These are phyloP conservation scores for Taiwanofungus camphoratus DNA, from an alignment of 1,284 basidiomycete species.

Conservation along the genomic window DNA sequence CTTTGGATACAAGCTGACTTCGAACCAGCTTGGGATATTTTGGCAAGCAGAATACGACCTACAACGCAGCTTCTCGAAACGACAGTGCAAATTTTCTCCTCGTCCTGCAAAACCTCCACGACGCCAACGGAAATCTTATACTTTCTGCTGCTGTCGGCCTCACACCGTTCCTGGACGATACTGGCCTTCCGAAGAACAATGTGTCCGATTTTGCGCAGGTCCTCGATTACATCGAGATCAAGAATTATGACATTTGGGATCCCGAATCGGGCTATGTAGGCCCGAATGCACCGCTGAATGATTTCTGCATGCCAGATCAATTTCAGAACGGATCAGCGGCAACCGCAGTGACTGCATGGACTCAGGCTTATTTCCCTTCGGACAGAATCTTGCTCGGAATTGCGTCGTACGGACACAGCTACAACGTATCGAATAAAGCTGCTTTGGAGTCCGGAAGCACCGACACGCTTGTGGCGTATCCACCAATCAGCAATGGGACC, in stretches of 20 bases:
- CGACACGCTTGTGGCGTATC: constrained; percentile 29
- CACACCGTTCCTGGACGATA: constrained; percentile 46
- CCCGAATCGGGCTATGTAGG: constrained; percentile 46
- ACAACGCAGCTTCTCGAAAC: constrained; percentile 52
- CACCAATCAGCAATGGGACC: constrained; percentile 31
- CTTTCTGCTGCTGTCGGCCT: constrained; percentile 55
- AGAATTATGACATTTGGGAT: constrained; percentile 74
- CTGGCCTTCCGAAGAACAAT: constrained; percentile 48
- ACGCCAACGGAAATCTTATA: constrained; percentile 29
- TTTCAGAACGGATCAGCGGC: constrained; percentile 59
- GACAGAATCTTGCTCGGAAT: constrained; percentile 63
- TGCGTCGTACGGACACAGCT: constrained; percentile 49
- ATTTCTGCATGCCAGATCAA: constrained; percentile 48
- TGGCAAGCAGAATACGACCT: constrained; percentile 54
- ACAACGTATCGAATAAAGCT: constrained; percentile 27
- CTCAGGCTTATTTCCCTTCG: constrained; percentile 53
- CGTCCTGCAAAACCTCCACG: constrained; percentile 49
- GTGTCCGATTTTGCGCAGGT: constrained; percentile 53
- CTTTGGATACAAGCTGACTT: too few species aligned
- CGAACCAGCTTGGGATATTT: constrained; percentile 88
- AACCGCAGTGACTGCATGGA: constrained; percentile 59
- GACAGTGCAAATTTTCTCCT: constrained; percentile 60
- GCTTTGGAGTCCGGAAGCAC: constrained; percentile 23
- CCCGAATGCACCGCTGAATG: constrained; percentile 63
- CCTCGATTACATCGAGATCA: constrained; percentile 65